phyloP scores from a whole-genome alignment of 768 basidiomycete genomes.

The Mycena chlorophos region DNA sequence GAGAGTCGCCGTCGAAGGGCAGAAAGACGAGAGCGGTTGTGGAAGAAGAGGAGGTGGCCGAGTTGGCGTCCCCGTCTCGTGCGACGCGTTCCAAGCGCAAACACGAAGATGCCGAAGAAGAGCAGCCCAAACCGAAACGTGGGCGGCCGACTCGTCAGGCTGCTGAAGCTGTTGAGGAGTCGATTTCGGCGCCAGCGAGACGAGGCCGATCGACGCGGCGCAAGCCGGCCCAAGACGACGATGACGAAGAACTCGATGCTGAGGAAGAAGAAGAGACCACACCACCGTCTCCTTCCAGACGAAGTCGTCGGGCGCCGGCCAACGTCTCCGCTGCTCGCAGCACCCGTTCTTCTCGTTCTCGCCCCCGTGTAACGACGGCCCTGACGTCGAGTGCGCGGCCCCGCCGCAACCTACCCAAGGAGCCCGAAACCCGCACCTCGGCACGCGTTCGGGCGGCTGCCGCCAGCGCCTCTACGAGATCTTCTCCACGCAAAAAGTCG shows the following conservation, averaged over 20 bases:
- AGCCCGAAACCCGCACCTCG: neutral
- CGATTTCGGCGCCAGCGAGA: neutral
- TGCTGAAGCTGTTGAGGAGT: neutral
- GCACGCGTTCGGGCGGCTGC: neutral
- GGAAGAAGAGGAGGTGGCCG: neutral
- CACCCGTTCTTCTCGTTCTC: neutral
- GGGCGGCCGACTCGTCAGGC: neutral
- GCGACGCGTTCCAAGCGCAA: slow-evolving; percentile 14
- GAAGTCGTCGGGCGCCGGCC: neutral
- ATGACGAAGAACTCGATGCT: too few relatives aligned
- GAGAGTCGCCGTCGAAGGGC: too few relatives aligned
- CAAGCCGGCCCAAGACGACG: neutral
- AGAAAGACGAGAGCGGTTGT: neutral
- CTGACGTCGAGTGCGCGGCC: neutral
- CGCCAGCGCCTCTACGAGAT: neutral
- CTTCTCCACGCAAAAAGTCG: neutral
- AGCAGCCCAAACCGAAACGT: neutral
- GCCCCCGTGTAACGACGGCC: neutral
- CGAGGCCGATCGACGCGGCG: slow-evolving; percentile 5
- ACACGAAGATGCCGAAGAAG: slow-evolving; percentile 6
- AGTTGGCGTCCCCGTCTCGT: neutral
- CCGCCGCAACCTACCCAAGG: neutral
- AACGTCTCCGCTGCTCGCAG: neutral
- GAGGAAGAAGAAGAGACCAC: too few relatives aligned
- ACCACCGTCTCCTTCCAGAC: neutral